These are phyloP conservation scores for Plasmodium relictum DNA, from an alignment of 169 alveolate species.

Conservation along the genomic window DNA sequence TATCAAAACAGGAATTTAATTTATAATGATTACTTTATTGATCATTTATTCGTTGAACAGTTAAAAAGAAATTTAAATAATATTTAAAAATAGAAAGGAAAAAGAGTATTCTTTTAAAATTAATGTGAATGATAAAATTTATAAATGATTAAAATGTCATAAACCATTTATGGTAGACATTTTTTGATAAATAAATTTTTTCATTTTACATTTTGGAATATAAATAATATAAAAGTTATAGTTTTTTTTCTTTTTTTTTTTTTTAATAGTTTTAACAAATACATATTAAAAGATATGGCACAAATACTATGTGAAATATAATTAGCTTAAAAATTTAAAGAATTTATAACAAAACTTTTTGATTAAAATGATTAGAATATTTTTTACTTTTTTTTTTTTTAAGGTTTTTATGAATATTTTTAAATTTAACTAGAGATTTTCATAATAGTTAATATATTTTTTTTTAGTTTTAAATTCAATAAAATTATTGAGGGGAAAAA, in stretches of 20 bases:
- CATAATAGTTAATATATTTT: too few relatives aligned
- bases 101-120: neutral
- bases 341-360: too few relatives aligned
- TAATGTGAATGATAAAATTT: conserved; percentile 28
- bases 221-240: neutral
- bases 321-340: too few relatives aligned
- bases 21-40: conserved; percentile 45
- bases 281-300: too few relatives aligned
- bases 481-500: too few relatives aligned
- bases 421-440: too few relatives aligned
- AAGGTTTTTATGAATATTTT: too few relatives aligned
- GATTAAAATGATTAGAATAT: too few relatives aligned
- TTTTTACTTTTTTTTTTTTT: too few relatives aligned
- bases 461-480: too few relatives aligned
- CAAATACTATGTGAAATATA: too few relatives aligned
- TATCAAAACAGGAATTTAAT: conserved; percentile 52
- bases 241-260: conserved; percentile 14
- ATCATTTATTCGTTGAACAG: conserved; percentile 11
- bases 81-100: neutral
- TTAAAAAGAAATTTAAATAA: conserved; percentile 7
- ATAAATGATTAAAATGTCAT: conserved; percentile 63
- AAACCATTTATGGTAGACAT: conserved; percentile 69
- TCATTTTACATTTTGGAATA: conserved; percentile 14
- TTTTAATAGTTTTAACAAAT: neutral
- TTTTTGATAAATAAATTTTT: conserved; percentile 69